These are phyloP conservation scores for Coprinopsis strossmayeri DNA, from an alignment of 768 basidiomycete species.

Conservation along the genomic window DNA sequence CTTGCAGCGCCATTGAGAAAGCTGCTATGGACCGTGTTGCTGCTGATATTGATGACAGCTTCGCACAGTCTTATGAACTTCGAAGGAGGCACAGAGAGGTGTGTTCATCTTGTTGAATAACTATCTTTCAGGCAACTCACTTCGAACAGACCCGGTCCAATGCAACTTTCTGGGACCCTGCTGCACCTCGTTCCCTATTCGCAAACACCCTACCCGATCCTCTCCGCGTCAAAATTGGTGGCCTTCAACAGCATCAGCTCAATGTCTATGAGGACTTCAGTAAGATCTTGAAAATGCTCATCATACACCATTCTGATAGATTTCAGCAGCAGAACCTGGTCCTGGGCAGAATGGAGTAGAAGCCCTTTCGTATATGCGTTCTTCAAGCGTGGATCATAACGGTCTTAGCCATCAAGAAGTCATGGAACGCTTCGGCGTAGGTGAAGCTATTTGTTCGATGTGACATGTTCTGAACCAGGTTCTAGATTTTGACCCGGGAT, in stretches of 20 bases:
- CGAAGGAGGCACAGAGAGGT: slow-evolving; percentile 87
- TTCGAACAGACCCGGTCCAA: slow-evolving; percentile 47
- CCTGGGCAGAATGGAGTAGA: background rate
- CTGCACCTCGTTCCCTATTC: slow-evolving; percentile 64
- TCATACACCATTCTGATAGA: slow-evolving; percentile 12
- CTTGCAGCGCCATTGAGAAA: slow-evolving; percentile 92
- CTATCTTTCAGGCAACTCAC: background rate
- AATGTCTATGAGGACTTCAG: slow-evolving; percentile 97
- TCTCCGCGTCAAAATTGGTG: slow-evolving; percentile 75
- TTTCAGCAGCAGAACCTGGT: slow-evolving; percentile 46
- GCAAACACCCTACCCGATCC: slow-evolving; percentile 77
- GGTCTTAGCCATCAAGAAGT: slow-evolving; percentile 70
- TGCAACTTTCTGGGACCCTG: slow-evolving; percentile 87
- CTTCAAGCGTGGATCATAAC: slow-evolving; percentile 54
- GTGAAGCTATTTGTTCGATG: slow-evolving; percentile 18
- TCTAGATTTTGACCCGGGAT: slow-evolving; percentile 47
- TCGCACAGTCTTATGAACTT: slow-evolving; percentile 73
- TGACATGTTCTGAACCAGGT: slow-evolving; percentile 7
- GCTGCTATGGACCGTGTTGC: slow-evolving; percentile 96
- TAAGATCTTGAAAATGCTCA: slow-evolving; percentile 14
- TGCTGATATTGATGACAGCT: slow-evolving; percentile 87
- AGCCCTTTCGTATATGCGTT: slow-evolving; percentile 40
- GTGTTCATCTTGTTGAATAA: slow-evolving; percentile 14
- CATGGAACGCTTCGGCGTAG: slow-evolving; percentile 81
- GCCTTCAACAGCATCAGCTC: slow-evolving; percentile 75